Evolutionary conservation across 768 basidiomycete genomes (phyloP), one percentile per base, ranked within the genome.

Genomic region (Kwoniella newhampshirensis): DNA sequence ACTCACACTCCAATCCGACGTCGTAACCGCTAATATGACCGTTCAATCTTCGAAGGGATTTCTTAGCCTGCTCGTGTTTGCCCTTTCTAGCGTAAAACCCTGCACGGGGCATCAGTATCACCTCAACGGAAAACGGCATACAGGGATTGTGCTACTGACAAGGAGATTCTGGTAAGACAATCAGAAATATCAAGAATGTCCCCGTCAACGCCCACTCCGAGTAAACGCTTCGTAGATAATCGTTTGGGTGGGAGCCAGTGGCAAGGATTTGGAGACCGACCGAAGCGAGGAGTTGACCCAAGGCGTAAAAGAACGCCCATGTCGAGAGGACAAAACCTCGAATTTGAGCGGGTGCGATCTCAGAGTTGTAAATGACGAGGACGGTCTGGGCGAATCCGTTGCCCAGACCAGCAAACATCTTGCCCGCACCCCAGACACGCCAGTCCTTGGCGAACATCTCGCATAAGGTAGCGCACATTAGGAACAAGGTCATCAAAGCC

Each of bases 361-460:
- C 54, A 7, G 54, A 44, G 36, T 48, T 56, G 45, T 56, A 56
- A 23, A 56, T 32, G 32, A 32, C 40, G 7, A 56, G 12, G 18
- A 18, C 45, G 18, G 39, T 46, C 30, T 56, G 54, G 20, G 40
- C 30, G 27, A 47, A 26, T 21, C 54, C 54, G 8, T 26, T 56
- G n/a, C 45, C 44, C 27, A 28, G 18, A 36, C 54, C 54, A 56
- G 45, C 30, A 8, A 56, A 28, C n/a, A 48, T n/a, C 18, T 46
- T 44, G 28, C 45, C 54, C 32, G 40, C 54, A 11, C 25, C 15
- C n/a, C 26, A 56, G 12, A 56, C 40, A 27, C 21, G n/a, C 54
- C 54, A 56, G 15, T 56, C 54, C 25, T 48, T 47, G 28, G 54
- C 54, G 20, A 56, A 27, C 6, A 56, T 30, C 23, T 47, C 54